Evolutionary conservation across 2,329 filamentous ascomycete genomes (phyloP), one percentile per base, ranked within the genome.

Genomic region (Amylocarpus encephaloides): DNA sequence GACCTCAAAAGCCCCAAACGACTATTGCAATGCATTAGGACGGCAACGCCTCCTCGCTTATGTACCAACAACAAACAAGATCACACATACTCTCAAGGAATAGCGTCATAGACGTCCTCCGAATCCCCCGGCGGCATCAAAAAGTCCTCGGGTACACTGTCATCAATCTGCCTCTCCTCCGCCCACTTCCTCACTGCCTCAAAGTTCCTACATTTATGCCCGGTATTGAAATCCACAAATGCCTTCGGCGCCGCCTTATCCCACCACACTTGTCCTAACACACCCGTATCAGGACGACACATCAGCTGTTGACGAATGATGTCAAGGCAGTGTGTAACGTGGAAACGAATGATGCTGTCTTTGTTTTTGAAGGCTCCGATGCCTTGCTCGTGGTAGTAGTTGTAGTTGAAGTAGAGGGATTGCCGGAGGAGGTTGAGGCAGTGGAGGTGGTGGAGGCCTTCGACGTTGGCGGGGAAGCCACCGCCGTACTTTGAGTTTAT

Each of bases 371-470:
- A 80, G 1, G 73, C 69, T 0, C 73, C 73, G 50, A 73, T 50
- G 6, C 71, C 70, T 40, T 66, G 61, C 0, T 61, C 58, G 30
- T 67, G 67, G 55, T 80, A 79, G 59, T 79, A 74, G 42, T 75
- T 70, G 50, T 73, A 74, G 57, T 78, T 79, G 64, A 73, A 78
- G 58, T 73, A 72, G 7, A 78, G 64, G 0, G 70, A 64, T 62
- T 79, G 71, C 0, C 77, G 73, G 2, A 80, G 62, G 9, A 80
- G 69, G 52, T 80, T 75, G 69, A 80, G 58, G 55, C 77, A 80
- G 59, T 79, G 73, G 12, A 75, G 56, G 53, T 75, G 72, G 58
- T 74, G 71, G 6, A 75, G 58, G 9, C 71, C 72, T 61, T 75
- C 71, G 1, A 76, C 64, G 46, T 75, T 74, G 5, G 69, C 71